Evolutionary conservation across 306 rosid genomes (phyloP).

Genomic region (Quercus variabilis): DNA sequence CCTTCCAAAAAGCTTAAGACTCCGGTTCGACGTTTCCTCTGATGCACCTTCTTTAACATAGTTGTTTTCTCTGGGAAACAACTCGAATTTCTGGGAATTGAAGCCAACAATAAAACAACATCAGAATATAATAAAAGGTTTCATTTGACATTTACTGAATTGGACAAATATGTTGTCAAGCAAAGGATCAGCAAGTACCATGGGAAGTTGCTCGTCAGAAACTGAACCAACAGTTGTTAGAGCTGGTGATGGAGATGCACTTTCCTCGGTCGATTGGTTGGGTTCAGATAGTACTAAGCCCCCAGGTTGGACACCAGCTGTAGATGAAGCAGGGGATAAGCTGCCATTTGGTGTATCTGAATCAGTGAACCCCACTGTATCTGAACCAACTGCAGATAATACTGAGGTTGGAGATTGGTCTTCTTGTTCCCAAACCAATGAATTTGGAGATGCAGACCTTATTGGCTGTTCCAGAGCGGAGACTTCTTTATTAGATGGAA

Average conservation of each 20-base stretch:
- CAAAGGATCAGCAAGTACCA: constrained; percentile 37
- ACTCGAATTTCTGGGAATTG: constrained; percentile 44
- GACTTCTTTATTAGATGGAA: constrained; percentile 26
- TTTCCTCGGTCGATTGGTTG: constrained; percentile 36
- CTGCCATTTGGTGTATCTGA: constrained; percentile 45
- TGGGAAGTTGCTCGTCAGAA: constrained; percentile 25
- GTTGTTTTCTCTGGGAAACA: constrained; percentile 26
- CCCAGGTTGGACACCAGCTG: constrained; percentile 24
- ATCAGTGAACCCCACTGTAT: constrained; percentile 41
- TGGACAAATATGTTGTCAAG: neutral
- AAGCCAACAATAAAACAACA: constrained; percentile 17
- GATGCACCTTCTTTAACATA: constrained; percentile 28
- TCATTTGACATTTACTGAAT: neutral
- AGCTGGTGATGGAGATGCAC: constrained; percentile 28
- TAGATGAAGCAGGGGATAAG: constrained; percentile 60
- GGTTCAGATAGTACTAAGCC: constrained; percentile 27
- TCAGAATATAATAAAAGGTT: neutral
- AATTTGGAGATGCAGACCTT: constrained; percentile 44
- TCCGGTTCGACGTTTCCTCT: constrained; percentile 38
- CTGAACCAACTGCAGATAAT: constrained; percentile 44
- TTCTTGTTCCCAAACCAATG: constrained; percentile 51
- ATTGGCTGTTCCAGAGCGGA: constrained; percentile 31
- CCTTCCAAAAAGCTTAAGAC: constrained; percentile 74
- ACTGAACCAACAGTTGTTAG: constrained; percentile 18
- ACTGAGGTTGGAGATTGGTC: constrained; percentile 73